Conservation (phyloP, 805 yeast species). For the Wickerhamomyces bisporus region DNA sequence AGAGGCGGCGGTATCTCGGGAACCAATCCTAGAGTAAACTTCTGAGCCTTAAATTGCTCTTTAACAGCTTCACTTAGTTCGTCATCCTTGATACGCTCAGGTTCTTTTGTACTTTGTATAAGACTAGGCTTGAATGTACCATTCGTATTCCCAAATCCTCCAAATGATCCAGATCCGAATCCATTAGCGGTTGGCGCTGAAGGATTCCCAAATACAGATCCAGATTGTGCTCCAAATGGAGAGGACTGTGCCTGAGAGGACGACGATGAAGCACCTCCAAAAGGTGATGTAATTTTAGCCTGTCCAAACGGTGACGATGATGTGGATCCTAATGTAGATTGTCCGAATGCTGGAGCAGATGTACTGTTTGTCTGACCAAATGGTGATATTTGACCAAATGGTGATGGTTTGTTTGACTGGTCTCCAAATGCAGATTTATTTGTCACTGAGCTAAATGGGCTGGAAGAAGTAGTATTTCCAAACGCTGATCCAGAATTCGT, state of each 20-base stretch:
- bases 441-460: constrained; percentile 2
- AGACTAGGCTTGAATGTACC: constrained; percentile 19
- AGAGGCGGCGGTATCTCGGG: constrained; percentile 74
- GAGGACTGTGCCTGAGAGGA: no score
- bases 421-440: constrained; percentile 4
- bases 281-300: not conserved
- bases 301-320: constrained; percentile 6
- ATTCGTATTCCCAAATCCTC: not conserved
- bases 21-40: constrained; percentile 54
- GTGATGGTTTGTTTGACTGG: constrained; percentile 10
- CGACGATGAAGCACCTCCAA: no score
- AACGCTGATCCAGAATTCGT: not conserved
- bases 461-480: not conserved
- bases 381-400: constrained; percentile 5
- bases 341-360: constrained; percentile 16
- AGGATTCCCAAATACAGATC: no score
- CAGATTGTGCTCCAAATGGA: constrained; percentile 3
- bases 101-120: constrained; percentile 30
- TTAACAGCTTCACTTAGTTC: constrained; percentile 40
- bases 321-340: constrained; percentile 4
- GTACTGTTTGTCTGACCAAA: constrained; percentile 3
- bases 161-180: constrained; percentile 5
- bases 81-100: constrained; percentile 24
- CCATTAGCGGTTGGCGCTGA: constrained; percentile 9
- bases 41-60: constrained; percentile 40